Evolutionary conservation across 805 yeast genomes (phyloP).

Genomic region (Lipomyces sp.): DNA sequence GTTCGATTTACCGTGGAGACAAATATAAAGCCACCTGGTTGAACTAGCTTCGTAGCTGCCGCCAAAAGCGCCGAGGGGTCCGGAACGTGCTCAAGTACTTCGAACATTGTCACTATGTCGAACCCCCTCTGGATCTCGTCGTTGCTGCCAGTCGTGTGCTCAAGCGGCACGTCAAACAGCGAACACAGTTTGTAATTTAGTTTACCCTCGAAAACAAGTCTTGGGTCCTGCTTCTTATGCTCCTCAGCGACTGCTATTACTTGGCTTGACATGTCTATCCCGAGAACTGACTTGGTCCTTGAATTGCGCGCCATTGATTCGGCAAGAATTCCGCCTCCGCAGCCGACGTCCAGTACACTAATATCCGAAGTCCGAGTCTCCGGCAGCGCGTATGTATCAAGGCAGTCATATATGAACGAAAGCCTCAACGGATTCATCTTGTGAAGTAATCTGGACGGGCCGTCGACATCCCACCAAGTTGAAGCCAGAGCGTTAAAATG

Average conservation of each 20-base stretch:
- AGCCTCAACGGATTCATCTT: slow-evolving; percentile 87
- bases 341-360: slow-evolving; percentile 80
- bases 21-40: slow-evolving; percentile 80
- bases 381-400: slow-evolving; percentile 50
- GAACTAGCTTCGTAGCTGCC: slow-evolving; percentile 65
- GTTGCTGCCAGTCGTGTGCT: slow-evolving; percentile 39
- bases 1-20: slow-evolving; percentile 92
- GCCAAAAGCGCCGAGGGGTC: slow-evolving; percentile 69
- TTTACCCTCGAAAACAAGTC: slow-evolving; percentile 37
- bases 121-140: slow-evolving; percentile 47
- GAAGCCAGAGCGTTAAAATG: slow-evolving; percentile 86
- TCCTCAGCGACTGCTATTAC: slow-evolving; percentile 74
- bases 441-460: slow-evolving; percentile 90
- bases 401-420: slow-evolving; percentile 73
- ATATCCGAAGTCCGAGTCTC: slow-evolving; percentile 64
- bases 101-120: slow-evolving; percentile 87
- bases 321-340: slow-evolving; percentile 95
- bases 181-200: slow-evolving; percentile 48
- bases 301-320: slow-evolving; percentile 79
- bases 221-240: slow-evolving; percentile 68
- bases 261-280: slow-evolving; percentile 81
- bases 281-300: slow-evolving; percentile 61
- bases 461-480: slow-evolving; percentile 98
- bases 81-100: slow-evolving; percentile 91
- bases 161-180: slow-evolving; percentile 54